Conservation (phyloP, 192 early-diverging fungal species). For the Coemansia sp. region DNA sequence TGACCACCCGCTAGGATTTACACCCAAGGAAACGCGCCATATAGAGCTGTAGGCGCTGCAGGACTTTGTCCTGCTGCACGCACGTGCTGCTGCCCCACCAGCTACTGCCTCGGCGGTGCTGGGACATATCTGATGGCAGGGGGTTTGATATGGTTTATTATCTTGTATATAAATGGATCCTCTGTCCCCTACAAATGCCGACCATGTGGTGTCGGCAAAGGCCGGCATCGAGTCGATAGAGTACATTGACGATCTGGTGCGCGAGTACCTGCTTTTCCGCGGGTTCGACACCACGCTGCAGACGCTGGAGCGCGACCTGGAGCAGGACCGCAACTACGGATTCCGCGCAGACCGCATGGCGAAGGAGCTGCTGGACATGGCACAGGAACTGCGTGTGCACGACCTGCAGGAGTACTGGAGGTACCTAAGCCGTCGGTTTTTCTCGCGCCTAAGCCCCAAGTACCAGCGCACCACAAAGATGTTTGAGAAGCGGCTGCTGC, state of each 20-base stretch:
- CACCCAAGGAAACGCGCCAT: slow-evolving; percentile 50
- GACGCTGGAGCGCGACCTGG: slow-evolving; percentile 39
- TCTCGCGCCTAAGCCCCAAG: slow-evolving; percentile 53
- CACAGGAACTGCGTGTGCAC: slow-evolving; percentile 16
- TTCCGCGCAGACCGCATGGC: slow-evolving; percentile 37
- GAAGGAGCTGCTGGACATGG: slow-evolving; percentile 43
- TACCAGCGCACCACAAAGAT: slow-evolving; percentile 50
- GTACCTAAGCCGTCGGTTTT: slow-evolving; percentile 47
- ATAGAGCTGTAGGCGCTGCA: slow-evolving; percentile 25
- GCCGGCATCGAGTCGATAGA: slow-evolving; percentile 49
- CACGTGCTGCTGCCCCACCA: slow-evolving; percentile 23
- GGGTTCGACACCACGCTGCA: slow-evolving; percentile 42
- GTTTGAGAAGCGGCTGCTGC: slow-evolving; percentile 53
- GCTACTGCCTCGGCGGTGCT: not conserved
- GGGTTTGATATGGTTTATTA: too few relatives aligned
- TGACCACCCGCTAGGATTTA: slow-evolving; percentile 18
- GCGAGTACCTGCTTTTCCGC: slow-evolving; percentile 50
- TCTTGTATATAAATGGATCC: too few relatives aligned
- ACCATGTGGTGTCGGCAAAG: slow-evolving; percentile 38
- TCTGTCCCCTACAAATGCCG: slow-evolving; percentile 3
- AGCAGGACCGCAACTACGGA: slow-evolving; percentile 44
- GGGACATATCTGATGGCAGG: not conserved
- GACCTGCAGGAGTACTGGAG: slow-evolving; percentile 45
- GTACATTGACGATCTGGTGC: slow-evolving; percentile 49
- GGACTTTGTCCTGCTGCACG: not conserved